Conservation (phyloP, 192 early-diverging fungal genomes). For the Backusella australiensis region DNA sequence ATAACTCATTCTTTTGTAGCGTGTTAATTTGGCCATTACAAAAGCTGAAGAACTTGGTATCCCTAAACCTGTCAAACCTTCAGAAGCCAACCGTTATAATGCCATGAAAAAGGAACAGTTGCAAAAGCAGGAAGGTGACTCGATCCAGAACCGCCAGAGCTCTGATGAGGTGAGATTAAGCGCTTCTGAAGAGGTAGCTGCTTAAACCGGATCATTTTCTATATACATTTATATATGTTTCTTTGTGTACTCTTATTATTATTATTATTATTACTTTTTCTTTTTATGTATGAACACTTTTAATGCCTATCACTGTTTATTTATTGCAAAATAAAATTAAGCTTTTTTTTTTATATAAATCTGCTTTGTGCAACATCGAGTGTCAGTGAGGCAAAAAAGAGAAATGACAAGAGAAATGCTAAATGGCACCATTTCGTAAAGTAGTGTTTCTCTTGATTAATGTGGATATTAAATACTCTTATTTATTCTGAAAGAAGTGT, state of each 20-base stretch:
- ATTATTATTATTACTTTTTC: background rate
- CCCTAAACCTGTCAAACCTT: conserved; percentile 16
- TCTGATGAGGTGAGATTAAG: background rate
- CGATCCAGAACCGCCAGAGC: background rate
- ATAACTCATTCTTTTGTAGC: conserved; percentile 3
- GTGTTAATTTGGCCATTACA: conserved; percentile 28
- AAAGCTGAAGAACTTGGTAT: conserved; percentile 29
- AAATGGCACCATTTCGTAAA: no score
- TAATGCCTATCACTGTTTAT: background rate
- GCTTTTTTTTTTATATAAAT: background rate
- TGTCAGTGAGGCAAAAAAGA: no score
- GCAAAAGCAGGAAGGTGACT: background rate
- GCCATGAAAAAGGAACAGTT: background rate
- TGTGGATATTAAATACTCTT: no score
- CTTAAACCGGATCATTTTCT: background rate
- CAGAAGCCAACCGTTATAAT: conserved; percentile 6
- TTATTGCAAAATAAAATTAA: background rate
- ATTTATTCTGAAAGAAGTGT: no score
- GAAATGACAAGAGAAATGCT: no score
- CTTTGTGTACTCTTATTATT: background rate
- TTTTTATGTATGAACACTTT: background rate
- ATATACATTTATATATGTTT: background rate
- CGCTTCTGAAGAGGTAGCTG: background rate
- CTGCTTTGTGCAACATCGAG: no score
- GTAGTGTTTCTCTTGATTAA: no score